Percentiles rank a stretch among this genome's conserved stretches.
These are phyloP conservation scores for Pisolithus thermaeus DNA, from an alignment of 1,284 basidiomycete genomes.

Conservation along the genomic window DNA sequence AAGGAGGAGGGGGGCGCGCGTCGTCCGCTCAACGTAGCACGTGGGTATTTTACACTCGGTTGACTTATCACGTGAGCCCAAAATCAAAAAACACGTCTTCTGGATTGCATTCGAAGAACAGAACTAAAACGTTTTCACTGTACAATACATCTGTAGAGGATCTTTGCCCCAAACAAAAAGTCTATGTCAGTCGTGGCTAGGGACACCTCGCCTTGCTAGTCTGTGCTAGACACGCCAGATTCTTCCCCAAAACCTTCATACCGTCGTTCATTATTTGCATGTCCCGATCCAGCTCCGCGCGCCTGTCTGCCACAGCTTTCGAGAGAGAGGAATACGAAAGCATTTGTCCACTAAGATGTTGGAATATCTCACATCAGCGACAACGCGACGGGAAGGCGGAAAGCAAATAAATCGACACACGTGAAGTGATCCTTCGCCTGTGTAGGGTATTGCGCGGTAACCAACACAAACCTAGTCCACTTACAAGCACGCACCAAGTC, in stretches of 20 bases:
- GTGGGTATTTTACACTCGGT: conserved; percentile 19
- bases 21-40: conserved; percentile 16
- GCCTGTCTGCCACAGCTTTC: conserved; percentile 16
- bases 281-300: conserved; percentile 10
- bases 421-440: conserved; percentile 27
- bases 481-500: conserved; percentile 18
- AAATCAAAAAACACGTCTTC: too few relatives aligned
- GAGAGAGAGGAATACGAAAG: conserved; percentile 14
- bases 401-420: conserved; percentile 13
- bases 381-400: too few relatives aligned
- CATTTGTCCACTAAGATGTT: conserved; percentile 13
- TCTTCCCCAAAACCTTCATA: conserved; percentile 16
- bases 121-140: neutral
- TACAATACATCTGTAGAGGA: neutral
- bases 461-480: neutral
- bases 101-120: conserved; percentile 16
- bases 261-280: conserved; percentile 14
- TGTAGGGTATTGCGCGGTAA: neutral
- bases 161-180: neutral
- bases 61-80: conserved; percentile 26
- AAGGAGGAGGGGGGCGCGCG: conserved; percentile 3
- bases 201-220: neutral
- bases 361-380: conserved; percentile 1
- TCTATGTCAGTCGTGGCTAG: neutral
- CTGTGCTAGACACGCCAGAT: conserved; percentile 15